Percentiles rank a stretch among this genome's conserved stretches.
These are phyloP conservation scores for Alloascoidea hylecoeti DNA, from an alignment of 805 yeast species.

Conservation along the genomic window DNA sequence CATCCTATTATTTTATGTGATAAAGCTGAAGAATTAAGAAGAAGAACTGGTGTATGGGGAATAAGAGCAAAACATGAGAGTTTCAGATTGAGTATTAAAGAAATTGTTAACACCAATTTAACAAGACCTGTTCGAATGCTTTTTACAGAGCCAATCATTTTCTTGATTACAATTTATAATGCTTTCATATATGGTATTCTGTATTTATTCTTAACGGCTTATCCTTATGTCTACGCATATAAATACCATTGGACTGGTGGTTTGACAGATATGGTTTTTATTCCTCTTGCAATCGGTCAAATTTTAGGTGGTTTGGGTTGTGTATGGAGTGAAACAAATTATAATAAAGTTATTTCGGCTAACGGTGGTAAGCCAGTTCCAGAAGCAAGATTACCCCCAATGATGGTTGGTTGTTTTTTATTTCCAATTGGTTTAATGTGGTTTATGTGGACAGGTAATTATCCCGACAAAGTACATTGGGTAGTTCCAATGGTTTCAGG, in stretches of 20 bases:
- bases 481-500: conserved; percentile 55
- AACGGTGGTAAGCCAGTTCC: conserved; percentile 55
- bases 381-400: conserved; percentile 65
- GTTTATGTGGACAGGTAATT: conserved; percentile 83
- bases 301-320: conserved; percentile 33
- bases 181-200: conserved; percentile 73
- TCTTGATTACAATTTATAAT: conserved; percentile 52
- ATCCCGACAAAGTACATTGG: conserved; percentile 58
- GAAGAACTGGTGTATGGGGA: conserved; percentile 70
- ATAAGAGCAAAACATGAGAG: conserved; percentile 68
- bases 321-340: conserved; percentile 37
- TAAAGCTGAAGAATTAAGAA: conserved; percentile 50
- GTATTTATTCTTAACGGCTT: conserved; percentile 60
- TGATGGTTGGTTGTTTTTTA: conserved; percentile 55
- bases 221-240: conserved; percentile 52
- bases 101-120: conserved; percentile 47
- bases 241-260: conserved; percentile 50
- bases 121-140: conserved; percentile 60
- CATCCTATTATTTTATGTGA: conserved; percentile 51
- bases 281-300: conserved; percentile 62
- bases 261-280: conserved; percentile 64
- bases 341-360: conserved; percentile 27
- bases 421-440: conserved; percentile 75
- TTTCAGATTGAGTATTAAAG: conserved; percentile 37
- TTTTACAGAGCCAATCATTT: conserved; percentile 54